Evolutionary conservation across 1,139 yeast species (phyloP), one percentile per base, ranked within the genome.

Genomic region (Taiozyma onychis): DNA sequence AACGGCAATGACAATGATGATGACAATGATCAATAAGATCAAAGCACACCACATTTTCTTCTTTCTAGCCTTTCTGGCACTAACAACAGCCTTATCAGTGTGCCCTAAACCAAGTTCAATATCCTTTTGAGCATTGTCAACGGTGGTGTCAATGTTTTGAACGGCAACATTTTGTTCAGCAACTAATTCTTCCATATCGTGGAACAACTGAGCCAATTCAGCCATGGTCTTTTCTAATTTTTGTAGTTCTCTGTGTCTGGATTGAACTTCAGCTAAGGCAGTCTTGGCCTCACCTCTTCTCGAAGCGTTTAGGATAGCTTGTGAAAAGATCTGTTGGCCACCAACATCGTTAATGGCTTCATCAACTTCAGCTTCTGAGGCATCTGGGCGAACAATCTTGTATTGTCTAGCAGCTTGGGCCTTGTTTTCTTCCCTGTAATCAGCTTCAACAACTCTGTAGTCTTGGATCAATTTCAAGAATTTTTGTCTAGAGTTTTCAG

Each of bases 261-360:
- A 83, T 72, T 93, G 97, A 50, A 95, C 99, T 71, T 95, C 99
- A 63, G 89, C 88, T 62, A 93, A 78, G 3, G 95, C 99, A 37
- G 97, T 83, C 68, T 95, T 82, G 48, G 99, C 98, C 71, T 93
- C 97, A 60, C 99, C 99, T 64, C 96, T 84, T 72, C 97, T 85
- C 69, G 89, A 88, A 51, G 96, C 86, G 72, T 86, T 89, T 77
- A 89, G 75, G 59, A 93, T 77, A 16, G 97, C 97, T 71, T 90
- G 96, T 56, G 95, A 91, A 73, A 93, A 93, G 64, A 90, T 87
- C 71, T 91, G 98, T 66, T 87, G 89, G 50, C 90, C 86, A 60
- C 87, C 87, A 49, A 83, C 83, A 64, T 88, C 93, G 61, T 86
- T 95, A 51, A 88, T 83, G 44, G 95, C 97, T 52, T 83, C 87